A percentile compares a stretch with the other conserved stretches of the same genome.
Evolutionary conservation across 805 yeast genomes (phyloP).

Genomic region (Metschnikowia shivogae): DNA sequence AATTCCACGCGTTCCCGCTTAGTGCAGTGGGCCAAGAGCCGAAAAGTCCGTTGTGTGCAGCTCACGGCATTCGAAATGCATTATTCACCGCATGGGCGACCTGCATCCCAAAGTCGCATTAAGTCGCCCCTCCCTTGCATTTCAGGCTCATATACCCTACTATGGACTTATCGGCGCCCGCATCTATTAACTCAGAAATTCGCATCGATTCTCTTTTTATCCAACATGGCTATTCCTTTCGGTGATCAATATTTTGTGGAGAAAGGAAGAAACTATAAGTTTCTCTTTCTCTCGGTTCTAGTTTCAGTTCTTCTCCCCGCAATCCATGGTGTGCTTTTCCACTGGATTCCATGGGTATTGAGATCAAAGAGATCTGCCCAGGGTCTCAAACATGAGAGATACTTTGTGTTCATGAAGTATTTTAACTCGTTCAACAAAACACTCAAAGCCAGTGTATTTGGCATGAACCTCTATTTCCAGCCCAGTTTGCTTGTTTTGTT

Average conservation of each 20-base stretch:
- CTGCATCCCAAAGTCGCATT: neutral
- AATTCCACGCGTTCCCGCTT: neutral
- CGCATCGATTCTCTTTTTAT: neutral
- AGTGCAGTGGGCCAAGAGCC: neutral
- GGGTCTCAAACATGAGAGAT: slow-evolving; percentile 15
- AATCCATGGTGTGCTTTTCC: slow-evolving; percentile 39
- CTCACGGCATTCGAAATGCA: too few relatives aligned
- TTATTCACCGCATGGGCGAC: neutral
- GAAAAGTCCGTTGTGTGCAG: slow-evolving; percentile 1
- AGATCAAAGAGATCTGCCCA: slow-evolving; percentile 21
- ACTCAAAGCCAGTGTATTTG: slow-evolving; percentile 17
- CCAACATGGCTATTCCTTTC: slow-evolving; percentile 28
- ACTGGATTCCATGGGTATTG: slow-evolving; percentile 37
- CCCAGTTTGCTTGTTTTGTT: slow-evolving; percentile 37
- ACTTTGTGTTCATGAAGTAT: slow-evolving; percentile 24
- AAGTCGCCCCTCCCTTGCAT: neutral
- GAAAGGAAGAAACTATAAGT: slow-evolving; percentile 30
- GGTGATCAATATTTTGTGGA: slow-evolving; percentile 38
- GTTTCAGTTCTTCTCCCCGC: slow-evolving; percentile 24
- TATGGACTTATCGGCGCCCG: slow-evolving; percentile 1
- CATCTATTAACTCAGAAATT: neutral
- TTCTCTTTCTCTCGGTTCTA: slow-evolving; percentile 33
- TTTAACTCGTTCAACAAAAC: slow-evolving; percentile 30
- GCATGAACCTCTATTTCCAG: slow-evolving; percentile 29
- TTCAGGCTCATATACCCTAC: neutral